Percentiles rank a stretch among this genome's conserved stretches.
Evolutionary conservation across 495 filamentous ascomycete genomes (phyloP).

Genomic region (Xylaria curta): DNA sequence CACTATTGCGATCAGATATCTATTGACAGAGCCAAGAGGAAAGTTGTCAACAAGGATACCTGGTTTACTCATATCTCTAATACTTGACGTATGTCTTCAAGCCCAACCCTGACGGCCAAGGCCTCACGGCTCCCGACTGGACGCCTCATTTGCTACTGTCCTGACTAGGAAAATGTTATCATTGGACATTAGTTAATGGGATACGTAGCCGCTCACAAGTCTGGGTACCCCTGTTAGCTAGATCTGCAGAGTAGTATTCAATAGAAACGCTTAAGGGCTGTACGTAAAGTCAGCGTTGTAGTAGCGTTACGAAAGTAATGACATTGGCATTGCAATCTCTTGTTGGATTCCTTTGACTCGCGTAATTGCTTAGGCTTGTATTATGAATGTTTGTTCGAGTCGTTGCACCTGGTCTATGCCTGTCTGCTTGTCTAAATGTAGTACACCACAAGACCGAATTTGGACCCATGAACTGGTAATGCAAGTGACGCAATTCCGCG

Average conservation of each 20-base stretch:
- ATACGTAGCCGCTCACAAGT: background rate
- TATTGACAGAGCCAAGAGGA: background rate
- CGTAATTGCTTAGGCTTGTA: background rate
- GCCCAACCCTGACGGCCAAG: background rate
- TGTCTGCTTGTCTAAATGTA: background rate
- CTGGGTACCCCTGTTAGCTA: background rate
- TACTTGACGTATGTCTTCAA: background rate
- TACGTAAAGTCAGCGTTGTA: background rate
- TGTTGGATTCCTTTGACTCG: background rate
- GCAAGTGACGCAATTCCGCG: slow-evolving; percentile 16
- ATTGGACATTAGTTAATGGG: slow-evolving; percentile 2
- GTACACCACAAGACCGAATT: background rate
- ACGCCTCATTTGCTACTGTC: background rate
- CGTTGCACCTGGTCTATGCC: background rate
- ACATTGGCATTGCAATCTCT: background rate
- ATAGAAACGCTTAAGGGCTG: background rate
- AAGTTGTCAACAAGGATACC: background rate
- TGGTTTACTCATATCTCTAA: background rate
- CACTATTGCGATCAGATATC: background rate
- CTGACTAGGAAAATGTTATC: background rate
- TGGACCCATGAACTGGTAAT: background rate
- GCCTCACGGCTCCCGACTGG: slow-evolving; percentile 1
- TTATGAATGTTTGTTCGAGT: background rate
- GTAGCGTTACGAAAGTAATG: background rate
- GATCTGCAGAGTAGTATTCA: background rate